Evolutionary conservation across 768 basidiomycete genomes (phyloP).

Genomic region (Mycena amicta): DNA sequence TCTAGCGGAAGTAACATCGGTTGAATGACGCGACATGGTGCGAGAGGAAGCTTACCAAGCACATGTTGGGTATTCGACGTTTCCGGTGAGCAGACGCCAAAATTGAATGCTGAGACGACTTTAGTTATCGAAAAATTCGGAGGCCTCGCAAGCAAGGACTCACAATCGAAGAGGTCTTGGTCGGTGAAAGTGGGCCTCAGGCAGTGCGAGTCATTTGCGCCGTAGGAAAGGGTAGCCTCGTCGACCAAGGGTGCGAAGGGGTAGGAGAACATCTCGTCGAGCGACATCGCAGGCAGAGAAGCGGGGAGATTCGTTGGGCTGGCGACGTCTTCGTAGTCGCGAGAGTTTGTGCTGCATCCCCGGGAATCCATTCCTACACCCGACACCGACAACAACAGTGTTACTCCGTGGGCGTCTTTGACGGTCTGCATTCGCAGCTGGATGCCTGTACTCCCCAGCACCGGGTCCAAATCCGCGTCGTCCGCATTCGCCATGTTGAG

Average conservation of each 20-base stretch:
- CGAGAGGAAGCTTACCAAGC: too few species aligned
- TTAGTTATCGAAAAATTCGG: neutral
- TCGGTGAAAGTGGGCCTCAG: neutral
- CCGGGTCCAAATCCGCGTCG: too few species aligned
- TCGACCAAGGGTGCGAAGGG: neutral
- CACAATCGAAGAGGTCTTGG: neutral
- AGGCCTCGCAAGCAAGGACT: too few species aligned
- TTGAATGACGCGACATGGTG: too few species aligned
- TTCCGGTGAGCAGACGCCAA: neutral
- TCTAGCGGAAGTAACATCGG: too few species aligned
- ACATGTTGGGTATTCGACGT: too few species aligned
- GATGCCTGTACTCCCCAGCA: neutral
- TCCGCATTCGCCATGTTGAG: conserved; percentile 10
- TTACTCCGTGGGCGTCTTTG: neutral
- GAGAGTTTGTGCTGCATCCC: neutral
- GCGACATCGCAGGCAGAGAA: neutral
- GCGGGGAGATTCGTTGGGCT: neutral
- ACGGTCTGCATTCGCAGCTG: neutral
- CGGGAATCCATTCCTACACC: neutral
- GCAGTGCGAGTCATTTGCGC: neutral
- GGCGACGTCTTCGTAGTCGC: neutral
- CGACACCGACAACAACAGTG: neutral
- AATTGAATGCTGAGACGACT: neutral
- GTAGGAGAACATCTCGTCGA: neutral
- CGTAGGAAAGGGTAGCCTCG: neutral